Evolutionary conservation across 192 early-diverging fungal species (phyloP), one percentile per base, ranked within the genome.

Genomic region (Backusella liffmaniae): DNA sequence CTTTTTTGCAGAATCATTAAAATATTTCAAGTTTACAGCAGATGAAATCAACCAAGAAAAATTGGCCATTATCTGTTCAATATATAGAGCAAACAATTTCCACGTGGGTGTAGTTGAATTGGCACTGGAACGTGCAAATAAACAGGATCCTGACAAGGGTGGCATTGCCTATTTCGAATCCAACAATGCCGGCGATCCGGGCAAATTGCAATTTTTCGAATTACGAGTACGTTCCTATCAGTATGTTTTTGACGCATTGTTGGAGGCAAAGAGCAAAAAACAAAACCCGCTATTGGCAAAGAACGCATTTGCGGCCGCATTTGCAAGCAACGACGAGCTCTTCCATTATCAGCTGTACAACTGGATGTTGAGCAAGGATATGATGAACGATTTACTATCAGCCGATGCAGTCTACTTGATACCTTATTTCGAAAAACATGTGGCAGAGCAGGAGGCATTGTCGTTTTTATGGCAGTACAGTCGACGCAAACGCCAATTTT

Each of bases 331-430:
- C 53, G 79, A 80, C 26, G 37, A 66, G 15, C 42, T 81, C 3
- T 81, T 81, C 62, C 80, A 77, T n/a, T 81, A 69, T 42, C 42
- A 72, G 18, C 46, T 81, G 35, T 81, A 81, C 42, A 42, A 77
- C n/a, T 81, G 79, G 79, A 70, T 73, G 18, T 10, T 73, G 3
- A 32, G 36, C 34, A 72, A 72, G 8, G 35, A 65, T 12, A 68
- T 77, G 73, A 35, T 29, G 10, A 26, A 65, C 21, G 80, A 81
- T 13, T 32, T 81, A 3, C 51, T 77, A 3, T 32, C 66, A 5
- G 67, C 71, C 0, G 35, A 81, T 9, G 42, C 80, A 49, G 42
- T 30, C 5, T 73, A 65, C 39, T 62, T 81, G 16, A 56, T 75
- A 32, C 76, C 76, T 16, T 81, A 59, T 51, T 67, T 81, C 18